phyloP scores from a whole-genome alignment of 345 rosid species.

The Citrus maxima region DNA sequence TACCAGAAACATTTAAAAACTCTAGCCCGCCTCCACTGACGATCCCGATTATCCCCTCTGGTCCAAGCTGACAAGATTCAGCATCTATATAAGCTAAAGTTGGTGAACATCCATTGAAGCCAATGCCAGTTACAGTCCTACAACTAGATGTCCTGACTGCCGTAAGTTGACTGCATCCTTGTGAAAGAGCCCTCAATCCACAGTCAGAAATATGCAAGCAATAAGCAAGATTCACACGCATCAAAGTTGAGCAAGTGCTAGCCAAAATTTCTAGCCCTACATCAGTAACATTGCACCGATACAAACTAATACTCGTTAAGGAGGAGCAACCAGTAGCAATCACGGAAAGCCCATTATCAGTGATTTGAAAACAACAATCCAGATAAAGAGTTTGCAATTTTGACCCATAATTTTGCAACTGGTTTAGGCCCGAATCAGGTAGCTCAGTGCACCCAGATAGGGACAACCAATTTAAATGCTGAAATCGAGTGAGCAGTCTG shows the following conservation, averaged over 20 bases:
- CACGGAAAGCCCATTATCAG: constrained; percentile 49
- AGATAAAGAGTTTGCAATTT: constrained; percentile 47
- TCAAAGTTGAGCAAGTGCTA: constrained; percentile 35
- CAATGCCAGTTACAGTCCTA: constrained; percentile 43
- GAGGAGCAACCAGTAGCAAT: constrained; percentile 53
- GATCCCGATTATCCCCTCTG: constrained; percentile 50
- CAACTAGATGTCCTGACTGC: constrained; percentile 59
- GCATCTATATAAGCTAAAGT: constrained; percentile 52
- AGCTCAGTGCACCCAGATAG: constrained; percentile 65
- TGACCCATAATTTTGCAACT: constrained; percentile 43
- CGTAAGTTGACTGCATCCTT: constrained; percentile 46
- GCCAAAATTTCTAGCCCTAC: constrained; percentile 52
- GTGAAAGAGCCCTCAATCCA: constrained; percentile 43
- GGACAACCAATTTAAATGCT: constrained; percentile 47
- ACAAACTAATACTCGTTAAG: constrained; percentile 49
- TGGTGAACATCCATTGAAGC: constrained; percentile 57
- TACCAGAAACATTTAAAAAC: constrained; percentile 43
- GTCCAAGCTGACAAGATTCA: constrained; percentile 48
- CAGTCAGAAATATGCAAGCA: constrained; percentile 51
- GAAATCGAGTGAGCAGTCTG: constrained; percentile 65
- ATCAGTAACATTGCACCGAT: constrained; percentile 56
- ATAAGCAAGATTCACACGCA: constrained; percentile 50
- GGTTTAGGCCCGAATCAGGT: constrained; percentile 50
- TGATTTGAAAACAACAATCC: constrained; percentile 64
- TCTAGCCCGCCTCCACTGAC: constrained; percentile 70